Conservation (phyloP, 1,284 basidiomycete genomes). For the Erythrobasidium hasegawianum region DNA sequence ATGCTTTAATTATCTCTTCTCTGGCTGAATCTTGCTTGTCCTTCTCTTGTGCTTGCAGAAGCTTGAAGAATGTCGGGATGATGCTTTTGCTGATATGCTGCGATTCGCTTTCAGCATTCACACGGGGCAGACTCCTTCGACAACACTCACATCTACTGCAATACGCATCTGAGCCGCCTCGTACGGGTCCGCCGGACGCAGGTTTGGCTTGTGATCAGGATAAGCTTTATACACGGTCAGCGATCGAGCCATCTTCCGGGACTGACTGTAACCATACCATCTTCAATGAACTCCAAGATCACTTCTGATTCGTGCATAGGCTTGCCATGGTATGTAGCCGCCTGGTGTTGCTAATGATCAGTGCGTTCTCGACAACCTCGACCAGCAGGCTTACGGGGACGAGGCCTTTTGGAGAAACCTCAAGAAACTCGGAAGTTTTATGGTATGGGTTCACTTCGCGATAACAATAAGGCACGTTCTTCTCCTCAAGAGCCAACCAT, state of each 20-base stretch:
- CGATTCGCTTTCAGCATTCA: no score
- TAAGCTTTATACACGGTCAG: constrained; percentile 11
- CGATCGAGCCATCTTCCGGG: no score
- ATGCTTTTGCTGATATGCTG: constrained; percentile 45
- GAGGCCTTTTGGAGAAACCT: constrained; percentile 40
- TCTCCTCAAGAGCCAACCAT: constrained; percentile 51
- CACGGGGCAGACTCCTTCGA: no score
- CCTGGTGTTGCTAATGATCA: no score
- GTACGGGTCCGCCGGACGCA: constrained; percentile 48
- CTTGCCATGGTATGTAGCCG: constrained; percentile 58
- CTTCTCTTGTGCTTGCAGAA: constrained; percentile 39
- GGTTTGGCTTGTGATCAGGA: constrained; percentile 49
- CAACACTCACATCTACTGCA: constrained; percentile 24
- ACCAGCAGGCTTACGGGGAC: constrained; percentile 29
- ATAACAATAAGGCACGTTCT: constrained; percentile 60
- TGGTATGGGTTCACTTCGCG: constrained; percentile 47
- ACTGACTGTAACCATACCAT: no score
- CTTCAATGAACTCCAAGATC: constrained; percentile 62
- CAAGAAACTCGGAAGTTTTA: constrained; percentile 44
- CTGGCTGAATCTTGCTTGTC: constrained; percentile 31
- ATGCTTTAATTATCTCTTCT: constrained; percentile 32
- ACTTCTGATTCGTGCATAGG: constrained; percentile 62
- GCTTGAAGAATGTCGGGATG: constrained; percentile 40
- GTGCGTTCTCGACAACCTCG: not conserved
- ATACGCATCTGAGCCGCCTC: constrained; percentile 32